Evolutionary conservation across 148 eudicot genomes (phyloP).

Genomic region (Hydrangea macrophylla): DNA sequence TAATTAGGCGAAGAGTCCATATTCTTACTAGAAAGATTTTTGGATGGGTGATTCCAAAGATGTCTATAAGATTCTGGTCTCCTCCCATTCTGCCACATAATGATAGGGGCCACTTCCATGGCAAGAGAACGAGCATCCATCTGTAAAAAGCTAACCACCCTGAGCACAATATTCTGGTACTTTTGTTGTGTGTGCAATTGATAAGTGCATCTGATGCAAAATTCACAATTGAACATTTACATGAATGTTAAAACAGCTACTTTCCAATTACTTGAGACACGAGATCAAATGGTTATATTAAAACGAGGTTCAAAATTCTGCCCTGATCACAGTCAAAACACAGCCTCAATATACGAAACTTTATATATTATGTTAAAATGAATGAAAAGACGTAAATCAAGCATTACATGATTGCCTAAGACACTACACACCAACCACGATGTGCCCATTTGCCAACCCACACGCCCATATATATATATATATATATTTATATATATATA

Average conservation of each 20-base stretch:
- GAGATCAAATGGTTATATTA: neutral
- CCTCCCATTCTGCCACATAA: constrained; percentile 75
- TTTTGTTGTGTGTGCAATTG: too few species aligned
- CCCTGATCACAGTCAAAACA: neutral
- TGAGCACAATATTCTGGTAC: neutral
- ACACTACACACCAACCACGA: too few species aligned
- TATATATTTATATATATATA: neutral
- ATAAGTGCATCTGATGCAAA: too few species aligned
- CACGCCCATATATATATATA: too few species aligned
- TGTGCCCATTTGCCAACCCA: too few species aligned
- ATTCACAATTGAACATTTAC: neutral
- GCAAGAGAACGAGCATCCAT: constrained; percentile 90
- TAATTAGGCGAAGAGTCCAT: constrained; percentile 33
- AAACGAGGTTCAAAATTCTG: neutral
- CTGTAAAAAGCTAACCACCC: constrained; percentile 33
- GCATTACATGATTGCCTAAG: neutral
- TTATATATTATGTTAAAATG: neutral
- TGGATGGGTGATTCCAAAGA: constrained; percentile 68
- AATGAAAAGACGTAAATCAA: neutral
- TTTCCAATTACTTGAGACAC: neutral
- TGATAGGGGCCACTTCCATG: constrained; percentile 82
- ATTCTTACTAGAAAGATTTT: constrained; percentile 32
- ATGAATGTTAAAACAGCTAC: constrained; percentile 2
- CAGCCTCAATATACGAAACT: neutral
- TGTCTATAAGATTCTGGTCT: constrained; percentile 66